Evolutionary conservation across 345 rosid genomes (phyloP).

Genomic region (Ricinus communis): DNA sequence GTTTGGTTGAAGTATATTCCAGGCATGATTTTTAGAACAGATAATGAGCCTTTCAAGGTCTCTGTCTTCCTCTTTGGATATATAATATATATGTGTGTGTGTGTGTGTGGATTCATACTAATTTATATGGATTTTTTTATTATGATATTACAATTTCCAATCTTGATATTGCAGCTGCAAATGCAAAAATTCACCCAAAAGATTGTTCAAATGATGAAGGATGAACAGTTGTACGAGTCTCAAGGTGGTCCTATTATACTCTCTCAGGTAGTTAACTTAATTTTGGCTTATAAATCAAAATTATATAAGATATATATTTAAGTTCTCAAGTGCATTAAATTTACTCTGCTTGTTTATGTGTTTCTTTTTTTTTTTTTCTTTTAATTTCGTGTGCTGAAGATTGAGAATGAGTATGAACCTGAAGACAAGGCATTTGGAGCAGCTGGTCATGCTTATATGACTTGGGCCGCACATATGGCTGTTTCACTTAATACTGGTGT

Average conservation of each 20-base stretch:
- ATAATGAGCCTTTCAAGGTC: slow-evolving; percentile 35
- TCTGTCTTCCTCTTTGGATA: not conserved
- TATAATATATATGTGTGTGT: too few species aligned
- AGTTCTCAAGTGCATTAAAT: too few species aligned
- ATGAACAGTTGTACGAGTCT: slow-evolving; percentile 37
- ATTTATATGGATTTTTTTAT: not conserved
- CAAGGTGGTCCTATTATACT: slow-evolving; percentile 53
- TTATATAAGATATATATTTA: too few species aligned
- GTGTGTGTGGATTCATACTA: too few species aligned
- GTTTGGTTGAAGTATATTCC: slow-evolving; percentile 37
- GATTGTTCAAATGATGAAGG: slow-evolving; percentile 42
- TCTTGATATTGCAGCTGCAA: slow-evolving; percentile 26
- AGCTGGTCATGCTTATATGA: slow-evolving; percentile 28
- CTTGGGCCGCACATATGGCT: slow-evolving; percentile 36
- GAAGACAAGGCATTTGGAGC: slow-evolving; percentile 22
- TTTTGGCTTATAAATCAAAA: too few species aligned
- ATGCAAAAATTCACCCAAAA: slow-evolving; percentile 44
- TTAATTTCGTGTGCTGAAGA: slow-evolving; percentile 7
- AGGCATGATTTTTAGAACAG: slow-evolving; percentile 30
- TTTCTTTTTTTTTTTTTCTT: not conserved
- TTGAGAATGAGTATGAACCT: slow-evolving; percentile 35
- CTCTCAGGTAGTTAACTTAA: slow-evolving; percentile 34
- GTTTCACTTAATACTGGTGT: slow-evolving; percentile 26
- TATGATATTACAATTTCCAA: not conserved
- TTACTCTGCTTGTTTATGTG: too few species aligned